Conservation (phyloP, 2,329 filamentous ascomycete species). For the Dryadomyces quercus-mongolicae region DNA sequence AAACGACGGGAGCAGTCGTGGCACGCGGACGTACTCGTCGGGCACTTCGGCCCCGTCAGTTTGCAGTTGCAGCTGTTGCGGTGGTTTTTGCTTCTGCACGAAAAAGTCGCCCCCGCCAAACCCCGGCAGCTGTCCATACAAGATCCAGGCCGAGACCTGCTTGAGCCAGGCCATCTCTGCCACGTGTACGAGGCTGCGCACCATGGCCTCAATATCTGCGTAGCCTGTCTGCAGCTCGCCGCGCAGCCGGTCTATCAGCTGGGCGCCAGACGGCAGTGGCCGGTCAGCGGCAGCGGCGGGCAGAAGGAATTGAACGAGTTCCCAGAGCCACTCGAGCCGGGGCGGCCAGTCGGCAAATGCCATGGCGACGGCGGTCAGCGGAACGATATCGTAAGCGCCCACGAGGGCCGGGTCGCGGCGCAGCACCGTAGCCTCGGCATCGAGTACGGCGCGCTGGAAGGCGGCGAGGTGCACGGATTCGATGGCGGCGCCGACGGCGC, state of each 20-base stretch:
- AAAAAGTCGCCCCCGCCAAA: constrained; percentile 82
- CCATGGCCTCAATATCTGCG: constrained; percentile 67
- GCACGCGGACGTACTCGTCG: constrained; percentile 44
- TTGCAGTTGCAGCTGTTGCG: constrained; percentile 16
- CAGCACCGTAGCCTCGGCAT: constrained; percentile 71
- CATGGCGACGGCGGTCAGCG: constrained; percentile 69
- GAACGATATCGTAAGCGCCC: constrained; percentile 87
- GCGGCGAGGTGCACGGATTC: constrained; percentile 59
- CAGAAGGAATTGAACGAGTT: constrained; percentile 57
- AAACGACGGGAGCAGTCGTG: constrained; percentile 62
- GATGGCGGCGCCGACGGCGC: constrained; percentile 73
- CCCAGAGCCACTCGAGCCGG: constrained; percentile 76
- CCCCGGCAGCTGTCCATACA: constrained; percentile 73
- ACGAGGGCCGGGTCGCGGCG: constrained; percentile 66
- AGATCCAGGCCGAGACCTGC: constrained; percentile 78
- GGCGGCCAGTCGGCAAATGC: constrained; percentile 84
- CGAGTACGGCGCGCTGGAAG: constrained; percentile 74
- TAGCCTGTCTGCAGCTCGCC: constrained; percentile 78
- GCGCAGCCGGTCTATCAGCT: constrained; percentile 65
- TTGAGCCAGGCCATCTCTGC: constrained; percentile 88
- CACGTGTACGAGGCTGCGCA: constrained; percentile 57
- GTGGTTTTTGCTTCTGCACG: constrained; percentile 35
- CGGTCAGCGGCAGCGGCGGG: constrained; percentile 13
- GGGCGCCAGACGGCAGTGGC: constrained; percentile 49
- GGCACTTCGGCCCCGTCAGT: not conserved